Evolutionary conservation across 2,329 filamentous ascomycete genomes (phyloP).

Genomic region (Hirsutella thompsonii): DNA sequence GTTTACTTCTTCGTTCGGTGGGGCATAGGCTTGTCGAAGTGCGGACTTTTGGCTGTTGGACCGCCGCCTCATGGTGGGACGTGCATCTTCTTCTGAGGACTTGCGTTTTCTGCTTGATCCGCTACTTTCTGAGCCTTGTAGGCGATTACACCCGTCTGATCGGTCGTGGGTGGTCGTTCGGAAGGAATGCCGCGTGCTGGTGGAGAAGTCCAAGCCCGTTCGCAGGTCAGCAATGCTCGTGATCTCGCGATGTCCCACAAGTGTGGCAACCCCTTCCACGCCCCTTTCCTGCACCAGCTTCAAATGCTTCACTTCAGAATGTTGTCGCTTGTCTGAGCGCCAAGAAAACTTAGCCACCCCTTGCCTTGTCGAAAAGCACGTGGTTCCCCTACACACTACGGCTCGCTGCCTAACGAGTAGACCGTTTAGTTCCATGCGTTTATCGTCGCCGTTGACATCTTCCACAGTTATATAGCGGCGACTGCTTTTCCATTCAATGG

Average conservation of each 20-base stretch:
- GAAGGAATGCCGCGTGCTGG: too few species aligned
- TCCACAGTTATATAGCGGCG: constrained; percentile 2
- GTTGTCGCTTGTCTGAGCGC: constrained; percentile 1
- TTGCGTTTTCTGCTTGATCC: constrained; percentile 3
- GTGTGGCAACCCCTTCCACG: constrained; percentile 6
- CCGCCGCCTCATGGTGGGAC: constrained; percentile 4
- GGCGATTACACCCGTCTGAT: neutral
- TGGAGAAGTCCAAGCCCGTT: constrained; percentile 5
- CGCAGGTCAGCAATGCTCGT: constrained; percentile 6
- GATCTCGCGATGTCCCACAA: constrained; percentile 6
- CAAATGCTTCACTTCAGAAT: constrained; percentile 8
- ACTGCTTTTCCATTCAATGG: constrained; percentile 1
- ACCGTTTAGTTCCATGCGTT: neutral
- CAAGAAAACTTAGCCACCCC: constrained; percentile 9
- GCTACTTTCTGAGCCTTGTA: too few species aligned
- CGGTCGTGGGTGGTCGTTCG: neutral
- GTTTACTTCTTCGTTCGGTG: too few species aligned
- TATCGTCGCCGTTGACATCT: constrained; percentile 2
- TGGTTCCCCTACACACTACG: constrained; percentile 8
- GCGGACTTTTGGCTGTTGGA: constrained; percentile 5
- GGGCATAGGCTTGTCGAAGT: too few species aligned
- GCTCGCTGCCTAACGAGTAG: constrained; percentile 5
- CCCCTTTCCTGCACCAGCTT: constrained; percentile 5
- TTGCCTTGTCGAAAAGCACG: constrained; percentile 6
- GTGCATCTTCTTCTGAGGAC: constrained; percentile 3